Evolutionary conservation across 2,329 filamentous ascomycete species (phyloP), one percentile per base, ranked within the genome.

Genomic region (Beauveria brongniartii): DNA sequence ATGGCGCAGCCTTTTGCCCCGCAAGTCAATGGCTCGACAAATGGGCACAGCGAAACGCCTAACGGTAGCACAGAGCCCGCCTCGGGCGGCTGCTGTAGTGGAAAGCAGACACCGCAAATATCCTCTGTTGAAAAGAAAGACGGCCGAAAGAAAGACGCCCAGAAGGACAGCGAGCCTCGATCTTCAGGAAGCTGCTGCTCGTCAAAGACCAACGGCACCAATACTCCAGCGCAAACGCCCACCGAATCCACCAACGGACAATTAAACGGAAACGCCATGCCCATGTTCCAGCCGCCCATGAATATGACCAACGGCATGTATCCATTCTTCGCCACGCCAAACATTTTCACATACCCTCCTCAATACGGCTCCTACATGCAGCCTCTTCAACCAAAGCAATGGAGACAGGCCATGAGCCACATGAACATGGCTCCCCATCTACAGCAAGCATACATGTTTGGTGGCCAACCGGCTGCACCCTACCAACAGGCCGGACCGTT

Each of bases 351-450:
- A 9, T 83, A 83, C 55, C 80, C 81, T 5, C 74, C 80, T 3
- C 76, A 80, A 24, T 82, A 80, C 67, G 81, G 81, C 8, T 82
- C 81, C 0, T 83, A 77, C 65, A 73, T 81, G 64, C 80, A 82
- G 55, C 81, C 81, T 5, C 73, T 84, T 10, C 79, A 83, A 63
- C 80, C 78, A n/a, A 74, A 78, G 16, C 79, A 80, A 55, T 83
- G 80, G 79, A 73, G 77, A 57, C 76, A 82, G 62, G 70, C 78
- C 26, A 76, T 80, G 70, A 72, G 74, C 63, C 68, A 72, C 7
- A 70, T 75, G 69, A 70, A 67, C 62, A 71, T 74, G 69, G 64
- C 72, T n/a, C 74, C 75, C 54, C 67, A 69, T 20, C 60, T 67
- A 37, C 67, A 71, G 46, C 67, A 70, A 51, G 53, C 52, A 2